phyloP scores from a whole-genome alignment of 179 eudicot species.

The Silene noctiflora region DNA sequence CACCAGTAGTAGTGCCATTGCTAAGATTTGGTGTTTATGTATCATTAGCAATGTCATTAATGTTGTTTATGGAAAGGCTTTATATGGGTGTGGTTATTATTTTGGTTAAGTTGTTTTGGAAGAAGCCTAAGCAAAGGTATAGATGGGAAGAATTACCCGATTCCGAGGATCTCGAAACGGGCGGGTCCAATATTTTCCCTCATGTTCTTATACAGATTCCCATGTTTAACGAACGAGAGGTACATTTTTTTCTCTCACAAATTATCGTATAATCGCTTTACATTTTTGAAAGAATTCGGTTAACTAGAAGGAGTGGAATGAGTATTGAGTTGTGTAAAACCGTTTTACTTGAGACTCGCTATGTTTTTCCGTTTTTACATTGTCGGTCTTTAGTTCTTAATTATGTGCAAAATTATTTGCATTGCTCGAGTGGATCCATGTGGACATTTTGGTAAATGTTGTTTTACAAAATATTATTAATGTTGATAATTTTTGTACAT shows the following conservation, averaged over 20 bases:
- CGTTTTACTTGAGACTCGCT: no score
- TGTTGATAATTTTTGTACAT: no score
- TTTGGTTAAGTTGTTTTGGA: constrained; percentile 53
- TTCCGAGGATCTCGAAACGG: constrained; percentile 55
- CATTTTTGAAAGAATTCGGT: no score
- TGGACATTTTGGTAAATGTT: no score
- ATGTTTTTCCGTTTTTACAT: no score
- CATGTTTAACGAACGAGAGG: constrained; percentile 75
- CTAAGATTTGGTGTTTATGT: constrained; percentile 34
- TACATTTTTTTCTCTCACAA: neutral
- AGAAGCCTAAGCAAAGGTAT: constrained; percentile 57
- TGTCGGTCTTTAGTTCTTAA: no score
- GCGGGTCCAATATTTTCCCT: constrained; percentile 46
- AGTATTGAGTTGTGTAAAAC: no score
- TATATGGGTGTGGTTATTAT: constrained; percentile 67
- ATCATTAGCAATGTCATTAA: constrained; percentile 47
- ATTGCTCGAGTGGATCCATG: no score
- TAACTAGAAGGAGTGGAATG: no score
- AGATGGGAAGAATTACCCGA: constrained; percentile 47
- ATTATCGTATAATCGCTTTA: neutral
- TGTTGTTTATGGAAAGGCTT: constrained; percentile 62
- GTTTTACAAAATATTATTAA: no score
- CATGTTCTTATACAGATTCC: constrained; percentile 67
- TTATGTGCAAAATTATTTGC: no score
- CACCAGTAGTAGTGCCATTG: constrained; percentile 53